Base-by-base conservation (phyloP, 306 rosid genomes). In the Rosa multiflora region DNA sequence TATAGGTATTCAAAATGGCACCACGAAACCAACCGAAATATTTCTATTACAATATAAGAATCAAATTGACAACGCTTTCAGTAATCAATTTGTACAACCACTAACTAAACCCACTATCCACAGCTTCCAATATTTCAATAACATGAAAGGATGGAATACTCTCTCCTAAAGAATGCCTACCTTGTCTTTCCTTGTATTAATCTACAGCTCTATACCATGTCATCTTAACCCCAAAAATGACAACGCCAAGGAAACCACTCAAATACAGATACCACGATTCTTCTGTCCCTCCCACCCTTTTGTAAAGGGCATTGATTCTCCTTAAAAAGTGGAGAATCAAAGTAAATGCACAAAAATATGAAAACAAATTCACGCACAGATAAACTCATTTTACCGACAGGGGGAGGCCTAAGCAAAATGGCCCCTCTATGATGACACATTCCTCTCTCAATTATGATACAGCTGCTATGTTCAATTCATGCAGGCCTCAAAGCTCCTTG, bases 401-500 rank as follows among this genome's bases (percentile, higher is more conserved):
- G 84, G 70, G 56, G 73, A 86, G 95, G 85, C 95, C 90, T 86
- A 74, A 74, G 85, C 89, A 89, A 95, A 92, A 92, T 88, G 91
- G 96, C 85, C 94, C 80, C 86, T 53, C 83, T 80, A 76, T 80
- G 82, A 78, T 80, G 81, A 80, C 80, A 80, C 75, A 84, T 88
- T 51, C 75, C 76, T 73, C 70, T 68, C 78, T 52, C 83, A 90
- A 43, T 75, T 87, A 91, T 82, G 92, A 87, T 93, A 89, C 91
- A 83, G 84, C 81, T 76, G 67, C 81, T 84, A 83, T 53, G 77
- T 85, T 92, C 89, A 92, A 85, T 87, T 91, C 99, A 40, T 80
- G 91, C n/a, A 96, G 97, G 97, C 91, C 98, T 93, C 91, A 96
- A 84, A 76, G 98, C 96, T 47, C 93, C 96, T 86, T 96, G 99